Percentiles rank a stretch among this genome's conserved stretches.
These are phyloP conservation scores for Cryphonectria carpinicola DNA, from an alignment of 2,329 filamentous ascomycete genomes.

Conservation along the genomic window DNA sequence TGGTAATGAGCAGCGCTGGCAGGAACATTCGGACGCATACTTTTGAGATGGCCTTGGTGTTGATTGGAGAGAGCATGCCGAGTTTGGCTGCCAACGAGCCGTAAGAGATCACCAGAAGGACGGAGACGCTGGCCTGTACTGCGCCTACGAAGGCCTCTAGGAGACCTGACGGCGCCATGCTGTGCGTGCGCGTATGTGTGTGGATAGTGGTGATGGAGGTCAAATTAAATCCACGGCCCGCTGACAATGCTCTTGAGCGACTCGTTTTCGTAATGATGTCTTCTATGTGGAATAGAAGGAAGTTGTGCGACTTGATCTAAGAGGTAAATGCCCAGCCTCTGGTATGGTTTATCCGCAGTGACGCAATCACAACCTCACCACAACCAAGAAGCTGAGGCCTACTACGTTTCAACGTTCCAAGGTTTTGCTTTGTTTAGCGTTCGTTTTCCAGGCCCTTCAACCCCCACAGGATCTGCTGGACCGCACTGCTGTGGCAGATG, in stretches of 20 bases:
- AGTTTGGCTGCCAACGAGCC: slow-evolving; percentile 46
- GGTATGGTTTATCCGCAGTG: background rate
- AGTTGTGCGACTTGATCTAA: background rate
- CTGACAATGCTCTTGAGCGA: background rate
- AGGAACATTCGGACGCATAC: slow-evolving; percentile 53
- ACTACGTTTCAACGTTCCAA: background rate
- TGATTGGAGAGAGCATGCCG: slow-evolving; percentile 41
- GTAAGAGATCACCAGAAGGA: slow-evolving; percentile 51
- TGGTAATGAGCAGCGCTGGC: slow-evolving; percentile 49
- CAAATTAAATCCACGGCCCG: background rate
- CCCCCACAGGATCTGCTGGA: background rate
- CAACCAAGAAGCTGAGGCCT: background rate
- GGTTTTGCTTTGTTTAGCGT: slow-evolving; percentile 1
- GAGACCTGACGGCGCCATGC: slow-evolving; percentile 7
- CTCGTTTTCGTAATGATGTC: background rate
- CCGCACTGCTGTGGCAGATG: background rate
- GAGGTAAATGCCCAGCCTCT: background rate
- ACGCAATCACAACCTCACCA: background rate
- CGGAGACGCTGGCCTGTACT: slow-evolving; percentile 51
- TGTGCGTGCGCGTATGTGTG: background rate
- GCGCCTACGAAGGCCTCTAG: slow-evolving; percentile 33
- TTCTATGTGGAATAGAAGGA: background rate
- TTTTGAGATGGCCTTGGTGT: slow-evolving; percentile 48
- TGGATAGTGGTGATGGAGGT: background rate
- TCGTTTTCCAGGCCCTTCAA: background rate